Percentiles rank a stretch among this genome's conserved stretches.
These are phyloP conservation scores for Leucocoprinus birnbaumii DNA, from an alignment of 768 basidiomycete species.

Conservation along the genomic window DNA sequence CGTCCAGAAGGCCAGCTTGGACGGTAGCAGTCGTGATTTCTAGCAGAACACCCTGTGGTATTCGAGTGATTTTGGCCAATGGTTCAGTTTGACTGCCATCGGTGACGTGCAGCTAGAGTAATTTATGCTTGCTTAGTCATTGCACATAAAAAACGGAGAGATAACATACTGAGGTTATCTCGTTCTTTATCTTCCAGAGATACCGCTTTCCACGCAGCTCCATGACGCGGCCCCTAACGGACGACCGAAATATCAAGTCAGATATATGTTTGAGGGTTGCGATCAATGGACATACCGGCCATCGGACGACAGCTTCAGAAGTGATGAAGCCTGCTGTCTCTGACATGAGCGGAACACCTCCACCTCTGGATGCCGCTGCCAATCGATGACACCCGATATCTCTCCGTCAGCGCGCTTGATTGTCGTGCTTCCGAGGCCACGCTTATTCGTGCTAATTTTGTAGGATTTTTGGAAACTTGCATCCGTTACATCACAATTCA, in stretches of 20 bases:
- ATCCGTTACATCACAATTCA: constrained; percentile 18
- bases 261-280: background rate
- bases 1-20: constrained; percentile 14
- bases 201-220: constrained; percentile 11
- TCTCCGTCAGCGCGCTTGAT: constrained; percentile 14
- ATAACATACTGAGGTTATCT: constrained; percentile 12
- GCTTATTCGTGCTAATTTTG: constrained; percentile 16
- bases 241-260: background rate
- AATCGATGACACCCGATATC: constrained; percentile 17
- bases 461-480: constrained; percentile 16
- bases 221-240: constrained; percentile 12
- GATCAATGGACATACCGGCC: constrained; percentile 9
- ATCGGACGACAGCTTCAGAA: constrained; percentile 12
- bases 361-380: constrained; percentile 16
- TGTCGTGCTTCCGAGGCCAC: constrained; percentile 12
- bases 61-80: constrained; percentile 14
- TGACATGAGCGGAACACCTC: constrained; percentile 13
- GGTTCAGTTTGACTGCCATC: constrained; percentile 8
- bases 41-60: constrained; percentile 8
- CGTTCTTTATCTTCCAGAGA: constrained; percentile 12
- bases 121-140: too few relatives aligned
- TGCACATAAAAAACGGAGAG: too few relatives aligned
- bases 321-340: constrained; percentile 14
- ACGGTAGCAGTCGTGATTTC: constrained; percentile 15
- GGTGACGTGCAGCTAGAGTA: constrained; percentile 12